Conservation (phyloP, 805 yeast species). For the Zygotorulaspora florentina region DNA sequence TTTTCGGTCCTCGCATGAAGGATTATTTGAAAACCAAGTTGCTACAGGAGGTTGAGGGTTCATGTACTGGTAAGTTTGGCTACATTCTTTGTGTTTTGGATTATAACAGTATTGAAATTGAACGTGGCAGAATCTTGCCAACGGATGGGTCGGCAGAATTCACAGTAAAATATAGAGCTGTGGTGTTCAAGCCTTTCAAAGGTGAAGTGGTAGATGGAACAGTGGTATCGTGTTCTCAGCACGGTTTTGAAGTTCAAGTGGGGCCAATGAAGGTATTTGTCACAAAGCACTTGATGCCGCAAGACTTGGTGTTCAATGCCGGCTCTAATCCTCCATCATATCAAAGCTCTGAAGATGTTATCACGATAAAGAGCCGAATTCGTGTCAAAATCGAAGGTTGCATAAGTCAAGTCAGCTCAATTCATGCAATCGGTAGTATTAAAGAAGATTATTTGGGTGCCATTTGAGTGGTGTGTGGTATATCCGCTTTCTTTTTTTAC, state of each 20-base stretch:
- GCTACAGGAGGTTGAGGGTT: conserved; percentile 94
- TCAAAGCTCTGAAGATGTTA: conserved; percentile 89
- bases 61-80: conserved; percentile 98
- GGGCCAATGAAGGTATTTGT: conserved; percentile 95
- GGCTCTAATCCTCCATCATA: conserved; percentile 98
- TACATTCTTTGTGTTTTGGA: conserved; percentile 94
- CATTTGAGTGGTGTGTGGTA: conserved; percentile 28
- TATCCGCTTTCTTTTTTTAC: no score
- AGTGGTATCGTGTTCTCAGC: conserved; percentile 86
- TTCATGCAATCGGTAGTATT: conserved; percentile 95
- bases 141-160: conserved; percentile 93
- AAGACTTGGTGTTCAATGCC: conserved; percentile 89
- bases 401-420: conserved; percentile 93
- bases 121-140: conserved; percentile 87
- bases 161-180: conserved; percentile 92
- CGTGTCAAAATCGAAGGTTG: conserved; percentile 96
- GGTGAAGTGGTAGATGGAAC: conserved; percentile 98
- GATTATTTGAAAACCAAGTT: conserved; percentile 85
- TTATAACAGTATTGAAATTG: conserved; percentile 90
- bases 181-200: conserved; percentile 97
- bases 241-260: conserved; percentile 97
- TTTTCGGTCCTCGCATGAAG: conserved; percentile 96
- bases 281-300: conserved; percentile 89
- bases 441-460: conserved; percentile 98
- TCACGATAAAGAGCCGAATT: conserved; percentile 89